Evolutionary conservation across 768 basidiomycete genomes (phyloP), one percentile per base, ranked within the genome.

Genomic region (Suillus weaverae): DNA sequence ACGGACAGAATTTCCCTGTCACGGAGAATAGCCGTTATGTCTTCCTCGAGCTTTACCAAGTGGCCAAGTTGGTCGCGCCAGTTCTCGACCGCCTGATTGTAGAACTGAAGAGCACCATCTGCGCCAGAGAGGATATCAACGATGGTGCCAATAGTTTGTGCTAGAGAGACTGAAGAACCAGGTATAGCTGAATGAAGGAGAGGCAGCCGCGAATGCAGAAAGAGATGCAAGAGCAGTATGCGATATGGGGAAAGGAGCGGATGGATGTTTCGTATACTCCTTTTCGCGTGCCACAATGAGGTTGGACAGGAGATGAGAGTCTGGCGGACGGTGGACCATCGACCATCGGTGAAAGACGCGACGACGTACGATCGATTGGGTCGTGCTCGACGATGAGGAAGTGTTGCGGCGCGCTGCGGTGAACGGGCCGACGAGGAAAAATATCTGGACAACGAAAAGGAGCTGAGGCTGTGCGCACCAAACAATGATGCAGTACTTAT

Each of bases 1-100:
- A 83, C 90, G 71, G 67, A 93, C 92, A 94, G 81, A 67, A 94
- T 94, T 70, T 94, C 92, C 51, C 90, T 80, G 76, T 94, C 92
- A 7, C 90, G 78, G 66, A 91, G 77, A 61, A 93, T 80, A 68
- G 85, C 87, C 4, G 80, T 81, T 4, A 94, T 85, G 62, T 91
- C 91, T 51, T 92, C 89, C 75, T 94, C 91, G 60, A 90, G 79
- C 11, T 78, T 78, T 71, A 88, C 90, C 67, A 95, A 77, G 3
- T 75, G 75, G 67, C 79, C 80, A 66, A 94, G 80, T 62, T 85
- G 80, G 38, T 85, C 85, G 38, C 85, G 81, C 86, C 91, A 94
- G n/a, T 81, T 73, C 48, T 93, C 89, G 3, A 94, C 78, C 0
- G 85, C 83, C 9, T 69, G 76, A 0, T 83, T 83, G 71, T 92